Percentiles rank a stretch among this genome's conserved stretches.
Conservation (phyloP, 225 moss, liverwort and hornwort species). For the Antitrichia curtipendula region DNA sequence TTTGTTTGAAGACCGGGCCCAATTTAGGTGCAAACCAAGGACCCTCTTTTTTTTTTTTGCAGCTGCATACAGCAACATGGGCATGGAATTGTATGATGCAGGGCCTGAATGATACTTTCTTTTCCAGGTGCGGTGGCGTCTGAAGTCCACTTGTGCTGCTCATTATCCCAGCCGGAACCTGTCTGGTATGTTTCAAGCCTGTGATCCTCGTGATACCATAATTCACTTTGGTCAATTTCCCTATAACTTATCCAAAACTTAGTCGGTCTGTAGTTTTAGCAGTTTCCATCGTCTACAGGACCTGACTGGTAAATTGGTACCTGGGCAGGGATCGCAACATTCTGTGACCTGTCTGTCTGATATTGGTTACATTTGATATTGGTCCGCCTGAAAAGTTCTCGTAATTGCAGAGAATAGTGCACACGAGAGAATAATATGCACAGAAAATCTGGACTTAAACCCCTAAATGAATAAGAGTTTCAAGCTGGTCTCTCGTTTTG, state of each 20-base stretch:
- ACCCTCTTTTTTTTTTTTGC: not conserved
- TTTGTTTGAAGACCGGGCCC: conserved; percentile 70
- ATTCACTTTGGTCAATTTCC: not conserved
- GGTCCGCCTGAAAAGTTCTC: not conserved
- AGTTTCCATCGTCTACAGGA: not conserved
- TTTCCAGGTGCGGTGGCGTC: conserved; percentile 67
- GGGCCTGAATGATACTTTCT: not conserved
- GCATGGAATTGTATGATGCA: not conserved
- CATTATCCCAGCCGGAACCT: conserved; percentile 58
- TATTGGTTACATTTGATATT: not conserved
- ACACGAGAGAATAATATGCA: not conserved
- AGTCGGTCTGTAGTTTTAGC: not conserved
- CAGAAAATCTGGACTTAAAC: not conserved
- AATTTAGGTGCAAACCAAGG: conserved; percentile 43
- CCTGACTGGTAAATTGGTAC: not conserved
- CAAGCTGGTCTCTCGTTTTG: not conserved
- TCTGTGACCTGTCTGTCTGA: not conserved
- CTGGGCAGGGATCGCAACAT: not conserved
- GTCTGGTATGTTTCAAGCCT: conserved; percentile 40
- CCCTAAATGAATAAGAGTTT: not conserved
- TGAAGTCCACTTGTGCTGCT: conserved; percentile 69
- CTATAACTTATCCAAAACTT: not conserved
- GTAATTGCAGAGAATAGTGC: not conserved
- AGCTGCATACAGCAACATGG: not conserved
- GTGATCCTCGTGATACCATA: not conserved